A percentile compares a stretch with the other conserved stretches of the same genome.
phyloP scores from a whole-genome alignment of 2,329 filamentous ascomycete species.

The Trichoderma sp. region DNA sequence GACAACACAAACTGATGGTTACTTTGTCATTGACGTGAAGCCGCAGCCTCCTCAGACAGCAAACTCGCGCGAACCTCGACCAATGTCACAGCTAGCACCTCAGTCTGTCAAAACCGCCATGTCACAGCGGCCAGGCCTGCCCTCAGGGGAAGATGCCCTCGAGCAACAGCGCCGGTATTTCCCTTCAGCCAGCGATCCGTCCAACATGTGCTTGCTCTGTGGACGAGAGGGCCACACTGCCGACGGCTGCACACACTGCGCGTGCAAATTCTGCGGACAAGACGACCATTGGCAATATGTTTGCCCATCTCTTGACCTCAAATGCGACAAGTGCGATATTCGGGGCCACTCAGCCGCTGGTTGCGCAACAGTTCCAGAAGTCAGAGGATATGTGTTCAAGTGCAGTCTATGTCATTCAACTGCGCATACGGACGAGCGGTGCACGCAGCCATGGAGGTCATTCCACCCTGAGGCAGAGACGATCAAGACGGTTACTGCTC shows the following conservation, averaged over 20 bases:
- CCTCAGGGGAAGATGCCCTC: constrained; percentile 37
- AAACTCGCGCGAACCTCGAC: background rate
- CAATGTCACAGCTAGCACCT: background rate
- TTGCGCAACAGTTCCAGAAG: constrained; percentile 60
- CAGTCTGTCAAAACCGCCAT: background rate
- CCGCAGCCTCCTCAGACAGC: background rate
- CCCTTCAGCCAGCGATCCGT: constrained; percentile 46
- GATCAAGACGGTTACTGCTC: constrained; percentile 49
- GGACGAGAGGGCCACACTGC: constrained; percentile 50
- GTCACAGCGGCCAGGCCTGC: constrained; percentile 29
- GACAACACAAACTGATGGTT: background rate
- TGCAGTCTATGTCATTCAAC: constrained; percentile 62
- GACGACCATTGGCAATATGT: constrained; percentile 49
- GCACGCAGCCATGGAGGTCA: constrained; percentile 62
- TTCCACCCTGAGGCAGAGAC: constrained; percentile 46
- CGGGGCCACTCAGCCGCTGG: constrained; percentile 55
- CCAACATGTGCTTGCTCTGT: constrained; percentile 54
- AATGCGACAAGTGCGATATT: constrained; percentile 63
- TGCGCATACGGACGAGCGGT: constrained; percentile 61
- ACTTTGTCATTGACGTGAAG: constrained; percentile 1
- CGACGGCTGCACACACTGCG: constrained; percentile 45
- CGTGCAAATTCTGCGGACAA: constrained; percentile 52
- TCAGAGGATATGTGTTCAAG: constrained; percentile 46
- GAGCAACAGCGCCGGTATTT: constrained; percentile 52
- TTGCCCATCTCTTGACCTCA: constrained; percentile 50